A percentile compares a stretch with the other conserved stretches of the same genome.
These are phyloP conservation scores for Nemania bipapillata DNA, from an alignment of 2,329 filamentous ascomycete species.

Conservation along the genomic window DNA sequence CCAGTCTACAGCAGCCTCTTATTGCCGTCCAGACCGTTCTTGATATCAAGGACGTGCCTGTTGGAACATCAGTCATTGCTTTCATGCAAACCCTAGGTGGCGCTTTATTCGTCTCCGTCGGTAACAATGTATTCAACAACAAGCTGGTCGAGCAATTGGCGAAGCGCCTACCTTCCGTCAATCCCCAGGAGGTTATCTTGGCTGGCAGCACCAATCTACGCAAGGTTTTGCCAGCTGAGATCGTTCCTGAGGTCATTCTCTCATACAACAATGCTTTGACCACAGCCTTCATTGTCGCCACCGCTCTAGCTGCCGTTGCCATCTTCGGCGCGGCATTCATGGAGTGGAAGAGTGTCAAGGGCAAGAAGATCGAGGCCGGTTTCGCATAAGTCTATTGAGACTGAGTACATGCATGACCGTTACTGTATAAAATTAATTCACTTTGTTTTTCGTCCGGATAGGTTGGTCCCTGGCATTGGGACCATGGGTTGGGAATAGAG, in stretches of 20 bases:
- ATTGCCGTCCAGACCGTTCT: slow-evolving; percentile 57
- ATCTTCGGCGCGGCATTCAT: slow-evolving; percentile 58
- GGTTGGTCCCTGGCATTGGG: neutral
- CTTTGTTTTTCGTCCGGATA: neutral
- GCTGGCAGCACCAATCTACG: slow-evolving; percentile 56
- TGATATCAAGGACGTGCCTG: slow-evolving; percentile 46
- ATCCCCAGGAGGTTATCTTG: slow-evolving; percentile 50
- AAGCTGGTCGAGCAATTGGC: slow-evolving; percentile 55
- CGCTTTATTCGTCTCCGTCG: slow-evolving; percentile 63
- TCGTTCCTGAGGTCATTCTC: slow-evolving; percentile 51
- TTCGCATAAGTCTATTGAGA: slow-evolving; percentile 28
- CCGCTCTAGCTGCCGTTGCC: slow-evolving; percentile 58
- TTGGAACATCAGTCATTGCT: slow-evolving; percentile 51
- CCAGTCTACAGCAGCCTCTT: slow-evolving; percentile 56
- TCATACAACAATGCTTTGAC: slow-evolving; percentile 61
- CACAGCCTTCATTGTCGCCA: slow-evolving; percentile 57
- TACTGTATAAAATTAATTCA: slow-evolving; percentile 21
- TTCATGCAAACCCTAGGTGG: slow-evolving; percentile 59
- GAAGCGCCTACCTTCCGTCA: slow-evolving; percentile 52
- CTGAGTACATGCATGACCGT: neutral
- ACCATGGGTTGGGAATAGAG: slow-evolving; percentile 12
- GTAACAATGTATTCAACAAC: slow-evolving; percentile 64
- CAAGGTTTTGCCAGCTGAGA: slow-evolving; percentile 45
- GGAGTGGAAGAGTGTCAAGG: slow-evolving; percentile 68
- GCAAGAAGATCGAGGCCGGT: slow-evolving; percentile 57